Percentiles rank a stretch among this genome's conserved stretches.
phyloP scores from a whole-genome alignment of 106 monocot species.

The Dactylorhiza incarnata region DNA sequence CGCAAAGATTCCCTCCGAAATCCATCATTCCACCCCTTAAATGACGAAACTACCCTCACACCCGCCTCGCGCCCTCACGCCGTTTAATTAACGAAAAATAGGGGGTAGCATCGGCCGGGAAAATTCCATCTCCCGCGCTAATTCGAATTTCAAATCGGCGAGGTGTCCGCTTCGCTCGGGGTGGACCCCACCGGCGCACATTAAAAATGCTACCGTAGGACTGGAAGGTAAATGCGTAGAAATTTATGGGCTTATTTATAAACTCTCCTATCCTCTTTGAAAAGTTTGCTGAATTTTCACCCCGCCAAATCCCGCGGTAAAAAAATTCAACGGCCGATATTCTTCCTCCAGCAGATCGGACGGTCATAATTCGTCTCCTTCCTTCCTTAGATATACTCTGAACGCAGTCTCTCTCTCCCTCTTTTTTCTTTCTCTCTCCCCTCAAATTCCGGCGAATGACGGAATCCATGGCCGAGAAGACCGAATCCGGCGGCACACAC shows the following conservation, averaged over 20 bases:
- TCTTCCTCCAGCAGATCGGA: not conserved
- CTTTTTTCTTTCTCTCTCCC: not conserved
- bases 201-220: not conserved
- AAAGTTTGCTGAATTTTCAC: not conserved
- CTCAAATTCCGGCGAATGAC: not conserved
- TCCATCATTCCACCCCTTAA: not conserved
- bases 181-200: not conserved
- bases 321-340: not conserved
- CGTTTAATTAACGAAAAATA: not conserved
- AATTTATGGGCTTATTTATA: not conserved
- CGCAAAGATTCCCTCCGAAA: not conserved
- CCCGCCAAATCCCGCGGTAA: not conserved
- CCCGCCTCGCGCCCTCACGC: not conserved
- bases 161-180: not conserved
- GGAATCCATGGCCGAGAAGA: slow-evolving; percentile 7
- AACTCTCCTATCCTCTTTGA: not conserved
- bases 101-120: not conserved
- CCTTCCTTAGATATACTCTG: not conserved
- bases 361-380: not conserved
- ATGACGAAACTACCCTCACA: not conserved
- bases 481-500: slow-evolving; percentile 10
- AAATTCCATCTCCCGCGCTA: slow-evolving; percentile 1
- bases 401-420: not conserved
- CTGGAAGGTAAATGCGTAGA: not conserved
- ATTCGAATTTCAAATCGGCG: slow-evolving; percentile 1